Evolutionary conservation across 1,284 basidiomycete genomes (phyloP).

Genomic region (Malassezia sp.): DNA sequence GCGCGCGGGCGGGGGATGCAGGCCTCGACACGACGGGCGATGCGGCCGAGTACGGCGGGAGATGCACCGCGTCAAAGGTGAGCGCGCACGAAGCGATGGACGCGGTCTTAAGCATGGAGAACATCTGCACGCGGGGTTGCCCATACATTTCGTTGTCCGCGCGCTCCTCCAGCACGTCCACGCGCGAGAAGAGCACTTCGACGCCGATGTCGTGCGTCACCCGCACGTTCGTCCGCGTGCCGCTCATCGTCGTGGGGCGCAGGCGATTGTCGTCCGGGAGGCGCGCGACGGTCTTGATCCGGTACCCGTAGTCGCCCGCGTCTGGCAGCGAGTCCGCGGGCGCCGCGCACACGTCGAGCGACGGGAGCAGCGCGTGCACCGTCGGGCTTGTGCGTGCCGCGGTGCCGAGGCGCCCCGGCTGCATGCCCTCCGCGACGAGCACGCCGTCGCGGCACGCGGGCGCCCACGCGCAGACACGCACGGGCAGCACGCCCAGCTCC

Average conservation of each 20-base stretch:
- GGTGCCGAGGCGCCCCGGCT: conserved; percentile 6
- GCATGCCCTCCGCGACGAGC: conserved; percentile 7
- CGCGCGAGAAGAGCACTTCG: conserved; percentile 42
- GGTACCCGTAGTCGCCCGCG: conserved; percentile 24
- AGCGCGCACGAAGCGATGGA: conserved; percentile 36
- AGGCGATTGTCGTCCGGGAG: conserved; percentile 39
- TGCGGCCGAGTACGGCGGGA: conserved; percentile 41
- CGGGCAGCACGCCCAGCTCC: conserved; percentile 40
- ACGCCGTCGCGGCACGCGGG: conserved; percentile 11
- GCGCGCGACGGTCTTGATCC: conserved; percentile 36
- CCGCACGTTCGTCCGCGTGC: conserved; percentile 37
- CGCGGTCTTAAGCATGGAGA: conserved; percentile 36
- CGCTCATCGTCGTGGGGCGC: conserved; percentile 39
- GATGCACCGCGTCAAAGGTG: conserved; percentile 41
- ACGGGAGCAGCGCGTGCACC: conserved; percentile 1
- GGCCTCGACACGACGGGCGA: conserved; percentile 31
- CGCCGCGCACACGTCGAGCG: not conserved
- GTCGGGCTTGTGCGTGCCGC: not conserved
- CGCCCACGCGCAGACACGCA: not conserved
- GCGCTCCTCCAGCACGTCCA: conserved; percentile 31
- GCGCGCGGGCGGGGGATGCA: conserved; percentile 18
- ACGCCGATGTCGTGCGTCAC: conserved; percentile 41
- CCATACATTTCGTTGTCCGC: conserved; percentile 33
- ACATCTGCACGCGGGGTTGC: conserved; percentile 43
- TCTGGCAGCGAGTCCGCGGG: not conserved